Conservation (phyloP, 805 yeast genomes). For the Saccharomycopsis microspora region DNA sequence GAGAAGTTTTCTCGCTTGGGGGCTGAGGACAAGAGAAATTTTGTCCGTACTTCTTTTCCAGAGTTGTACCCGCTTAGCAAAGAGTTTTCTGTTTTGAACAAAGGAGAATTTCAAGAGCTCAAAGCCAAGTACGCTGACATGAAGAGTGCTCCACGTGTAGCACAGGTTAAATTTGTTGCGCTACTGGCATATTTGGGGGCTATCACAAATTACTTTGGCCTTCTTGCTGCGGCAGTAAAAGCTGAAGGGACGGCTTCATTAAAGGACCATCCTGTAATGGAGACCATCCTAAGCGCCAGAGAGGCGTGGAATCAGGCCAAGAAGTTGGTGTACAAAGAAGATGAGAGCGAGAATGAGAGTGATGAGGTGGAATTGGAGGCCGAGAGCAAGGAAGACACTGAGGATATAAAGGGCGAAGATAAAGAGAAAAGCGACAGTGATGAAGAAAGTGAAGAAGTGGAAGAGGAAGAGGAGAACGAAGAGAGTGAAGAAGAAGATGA, state of each 20-base stretch:
- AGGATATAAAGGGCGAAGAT: constrained; percentile 21
- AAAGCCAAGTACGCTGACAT: constrained; percentile 15
- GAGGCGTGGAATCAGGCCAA: constrained; percentile 86
- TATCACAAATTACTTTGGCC: constrained; percentile 65
- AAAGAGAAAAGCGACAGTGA: constrained; percentile 9
- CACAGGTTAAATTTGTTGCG: constrained; percentile 50
- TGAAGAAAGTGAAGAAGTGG: constrained; percentile 6
- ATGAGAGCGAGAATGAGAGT: constrained; percentile 17
- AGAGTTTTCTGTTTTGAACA: constrained; percentile 39
- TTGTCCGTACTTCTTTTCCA: constrained; percentile 59
- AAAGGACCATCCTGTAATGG: constrained; percentile 89
- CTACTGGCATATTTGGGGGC: constrained; percentile 71
- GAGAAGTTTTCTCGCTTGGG: constrained; percentile 41
- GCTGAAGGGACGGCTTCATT: constrained; percentile 37
- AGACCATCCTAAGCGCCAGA: constrained; percentile 64
- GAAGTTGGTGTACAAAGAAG: constrained; percentile 30
- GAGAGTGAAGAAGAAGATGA: constrained; percentile 17
- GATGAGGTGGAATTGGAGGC: constrained; percentile 8
- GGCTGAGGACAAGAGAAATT: constrained; percentile 36
- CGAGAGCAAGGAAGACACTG: constrained; percentile 20
- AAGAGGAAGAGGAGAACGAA: constrained; percentile 21
- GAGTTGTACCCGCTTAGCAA: constrained; percentile 70
- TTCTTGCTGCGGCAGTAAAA: constrained; percentile 52
- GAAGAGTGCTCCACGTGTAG: constrained; percentile 24
- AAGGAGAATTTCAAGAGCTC: constrained; percentile 25